Base-by-base conservation (phyloP, 1,139 yeast species). In the Geotrichum bryndzae region DNA sequence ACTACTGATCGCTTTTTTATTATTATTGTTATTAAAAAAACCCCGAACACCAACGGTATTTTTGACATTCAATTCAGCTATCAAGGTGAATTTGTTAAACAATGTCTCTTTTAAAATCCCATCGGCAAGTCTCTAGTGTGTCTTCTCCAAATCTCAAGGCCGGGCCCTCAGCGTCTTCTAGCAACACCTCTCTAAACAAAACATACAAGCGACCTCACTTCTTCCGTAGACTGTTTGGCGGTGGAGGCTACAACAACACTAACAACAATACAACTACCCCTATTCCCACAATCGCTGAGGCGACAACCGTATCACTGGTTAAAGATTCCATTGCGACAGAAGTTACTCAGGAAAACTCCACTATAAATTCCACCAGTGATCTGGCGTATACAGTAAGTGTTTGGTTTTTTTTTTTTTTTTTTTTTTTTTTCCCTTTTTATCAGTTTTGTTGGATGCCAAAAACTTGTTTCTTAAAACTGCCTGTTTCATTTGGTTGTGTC, bases 181-280 rank as follows among this genome's bases (percentile, higher is more conserved):
- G 61, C 45, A 58, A 18, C 25, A 35, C 61, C 15, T 58, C 61
- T 13, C 51, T 58, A 35, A 58, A 53, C 50, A 51, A 57, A 53
- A 57, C 61, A 11, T 46, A 56, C 23, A 59, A 59, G 51, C 61
- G 64, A 27, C 60, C 62, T n/a, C 64, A 59, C 29, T 59, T 61
- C 45, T 61, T 61, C 46, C 54, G 62, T 18, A 54, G 64, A 38
- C 57, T 61, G 7, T 61, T 61, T 57, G 60, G 64, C 13, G 62
- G 64, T 27, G 58, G 58, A n/a, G 35, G 53, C 31, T 53, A 55
- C 33, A 29, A 18, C 46, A 56, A 38, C 33, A 46, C 8, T n/a
- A 41, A 45, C 18, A 22, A 35, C 41, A 35, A 13, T 35, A 8
- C 41, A 35, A 10, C 50, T 27, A 22, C 54, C 15, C 54, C 45